Percentiles rank a stretch among this genome's conserved stretches.
These are phyloP conservation scores for Pelargonium citronellum DNA, from an alignment of 441 rosid genomes.

Conservation along the genomic window DNA sequence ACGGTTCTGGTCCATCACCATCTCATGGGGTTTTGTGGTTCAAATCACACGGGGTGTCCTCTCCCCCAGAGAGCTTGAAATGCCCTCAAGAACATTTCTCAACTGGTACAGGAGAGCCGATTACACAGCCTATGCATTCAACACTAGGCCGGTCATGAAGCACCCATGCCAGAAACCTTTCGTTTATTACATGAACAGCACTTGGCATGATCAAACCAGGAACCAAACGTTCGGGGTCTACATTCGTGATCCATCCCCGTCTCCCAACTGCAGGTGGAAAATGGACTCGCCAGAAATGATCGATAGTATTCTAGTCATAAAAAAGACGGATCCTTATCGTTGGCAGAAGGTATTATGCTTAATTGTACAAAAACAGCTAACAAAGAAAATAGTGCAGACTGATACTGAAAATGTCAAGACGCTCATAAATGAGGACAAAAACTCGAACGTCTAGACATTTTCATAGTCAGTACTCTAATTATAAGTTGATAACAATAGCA, in stretches of 20 bases:
- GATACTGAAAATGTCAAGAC: too few relatives aligned
- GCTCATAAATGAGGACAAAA: too few relatives aligned
- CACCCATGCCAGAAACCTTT: constrained; percentile 76
- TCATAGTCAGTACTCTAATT: not conserved
- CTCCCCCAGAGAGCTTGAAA: constrained; percentile 83
- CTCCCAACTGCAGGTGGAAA: constrained; percentile 63
- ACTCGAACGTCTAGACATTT: too few relatives aligned
- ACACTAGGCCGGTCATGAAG: constrained; percentile 68
- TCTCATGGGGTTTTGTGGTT: constrained; percentile 80
- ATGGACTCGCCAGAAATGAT: constrained; percentile 55
- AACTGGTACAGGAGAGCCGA: constrained; percentile 78
- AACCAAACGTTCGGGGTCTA: constrained; percentile 54
- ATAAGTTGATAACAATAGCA: not conserved
- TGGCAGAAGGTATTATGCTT: constrained; percentile 54
- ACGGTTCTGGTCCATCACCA: constrained; percentile 61
- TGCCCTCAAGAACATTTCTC: constrained; percentile 77
- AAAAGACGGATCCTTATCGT: constrained; percentile 56
- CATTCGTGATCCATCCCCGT: constrained; percentile 28
- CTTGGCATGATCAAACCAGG: constrained; percentile 43
- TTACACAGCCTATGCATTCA: constrained; percentile 71
- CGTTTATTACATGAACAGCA: constrained; percentile 47
- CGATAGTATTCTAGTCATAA: constrained; percentile 47
- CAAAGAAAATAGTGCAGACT: too few relatives aligned
- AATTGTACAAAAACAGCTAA: too few relatives aligned
- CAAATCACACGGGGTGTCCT: constrained; percentile 61